Evolutionary conservation across 306 rosid species (phyloP), one percentile per base, ranked within the genome.

Genomic region (Lotus japonicus): DNA sequence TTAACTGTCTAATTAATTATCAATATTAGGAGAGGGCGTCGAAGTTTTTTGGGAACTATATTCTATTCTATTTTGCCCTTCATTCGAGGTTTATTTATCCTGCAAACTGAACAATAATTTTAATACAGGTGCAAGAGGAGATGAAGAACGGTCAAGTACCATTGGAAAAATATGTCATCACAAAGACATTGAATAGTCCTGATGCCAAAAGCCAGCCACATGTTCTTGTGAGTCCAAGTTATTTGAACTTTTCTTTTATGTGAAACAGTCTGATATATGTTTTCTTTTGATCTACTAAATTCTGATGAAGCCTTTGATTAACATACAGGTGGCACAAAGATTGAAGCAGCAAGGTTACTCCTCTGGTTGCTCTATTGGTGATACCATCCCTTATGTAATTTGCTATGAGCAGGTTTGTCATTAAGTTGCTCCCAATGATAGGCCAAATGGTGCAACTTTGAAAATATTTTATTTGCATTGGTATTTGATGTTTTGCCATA

Each of bases 161-260:
- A 43, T 84, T 94, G 46, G 98, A 94, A 77, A 90, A 94, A 79
- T 94, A 88, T 83, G 81, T 88, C 66, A 94, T 94, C 79, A 90
- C 96, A 14, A 94, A 94, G 82, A 90, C 97, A 66, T 77, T 94
- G 80, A 88, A 96, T 39, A 94, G 90, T 77, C 90, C 98, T 11
- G 98, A 94, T 76, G 98, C 96, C 77, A 94, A 84, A 88, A 94
- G 88, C 80, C 98, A 94, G 82, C 98, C 97, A 28, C 98, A 94
- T 74, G 97, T 94, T 74, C 91, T 86, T 70, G 98, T 94, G 74
- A 83, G 96, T 79, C 53, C 61, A 56, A 48, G 43, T 11, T 70
- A 23, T 65, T 51, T 70, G 12, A 2, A 33, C 53, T 66, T 48
- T 55, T 35, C 48, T 46, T 17, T 72, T 65, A 35, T 50, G 36